Percentiles rank a stretch among this genome's conserved stretches.
These are phyloP conservation scores for Polyporus tsugae DNA, from an alignment of 1,284 basidiomycete species.

Conservation along the genomic window DNA sequence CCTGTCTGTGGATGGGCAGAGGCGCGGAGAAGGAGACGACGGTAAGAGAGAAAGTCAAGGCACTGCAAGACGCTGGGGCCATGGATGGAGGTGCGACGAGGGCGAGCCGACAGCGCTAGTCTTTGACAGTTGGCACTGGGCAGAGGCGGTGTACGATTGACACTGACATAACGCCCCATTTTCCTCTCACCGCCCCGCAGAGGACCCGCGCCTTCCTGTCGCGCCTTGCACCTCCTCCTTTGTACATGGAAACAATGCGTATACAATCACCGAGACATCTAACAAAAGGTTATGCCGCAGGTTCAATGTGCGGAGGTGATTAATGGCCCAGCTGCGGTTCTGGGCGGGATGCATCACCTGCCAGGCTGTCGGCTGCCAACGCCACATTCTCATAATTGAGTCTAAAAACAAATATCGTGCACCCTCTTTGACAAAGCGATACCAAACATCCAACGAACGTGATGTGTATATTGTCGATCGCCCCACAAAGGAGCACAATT, in stretches of 20 bases:
- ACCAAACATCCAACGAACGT: conserved; percentile 19
- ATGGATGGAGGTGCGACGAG: conserved; percentile 9
- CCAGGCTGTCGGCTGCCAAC: conserved; percentile 5
- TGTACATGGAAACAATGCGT: not conserved
- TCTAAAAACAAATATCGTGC: not conserved
- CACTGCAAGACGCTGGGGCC: not conserved
- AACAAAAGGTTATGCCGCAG: not conserved
- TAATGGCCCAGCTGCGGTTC: not conserved
- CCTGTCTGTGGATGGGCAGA: not conserved
- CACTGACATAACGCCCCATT: not conserved
- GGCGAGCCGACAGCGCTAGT: conserved; percentile 13
- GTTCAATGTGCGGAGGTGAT: not conserved
- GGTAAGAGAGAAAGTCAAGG: conserved; percentile 2
- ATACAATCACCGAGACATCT: not conserved
- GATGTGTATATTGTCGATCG: conserved; percentile 16
- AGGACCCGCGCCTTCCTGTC: not conserved
- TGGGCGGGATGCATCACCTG: not conserved
- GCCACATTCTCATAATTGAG: conserved; percentile 1
- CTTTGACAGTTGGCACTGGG: conserved; percentile 5
- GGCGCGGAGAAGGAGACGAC: conserved; percentile 7
- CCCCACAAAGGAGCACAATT: conserved; percentile 10
- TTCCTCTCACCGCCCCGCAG: not conserved
- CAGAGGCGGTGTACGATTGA: no score
- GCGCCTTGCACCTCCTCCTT: no score
- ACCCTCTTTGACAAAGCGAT: not conserved